Evolutionary conservation across 2,329 filamentous ascomycete species (phyloP), one percentile per base, ranked within the genome.

Genomic region (Coccinonectria pachysandricola): DNA sequence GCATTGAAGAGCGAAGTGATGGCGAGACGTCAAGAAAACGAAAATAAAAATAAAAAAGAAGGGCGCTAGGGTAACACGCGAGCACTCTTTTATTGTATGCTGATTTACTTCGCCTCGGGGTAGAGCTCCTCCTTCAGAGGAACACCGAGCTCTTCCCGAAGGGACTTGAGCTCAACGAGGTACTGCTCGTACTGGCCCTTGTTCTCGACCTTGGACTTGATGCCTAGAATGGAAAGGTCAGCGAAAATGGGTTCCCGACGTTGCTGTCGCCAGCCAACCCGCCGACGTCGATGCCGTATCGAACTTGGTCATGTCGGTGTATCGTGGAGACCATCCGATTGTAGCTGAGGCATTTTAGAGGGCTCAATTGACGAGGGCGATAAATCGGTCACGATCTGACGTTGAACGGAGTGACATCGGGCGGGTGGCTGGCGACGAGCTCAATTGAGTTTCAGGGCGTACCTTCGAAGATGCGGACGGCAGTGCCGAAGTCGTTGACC

Each of bases 181-280:
- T 93, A 95, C 68, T 94, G 80, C 54, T 95, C 74, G 68, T 98
- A 98, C 69, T 98, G 91, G 53, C 75, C 75, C 64, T 85, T 80
- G 76, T 93, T 98, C 75, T 98, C 91, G 48, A 96, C 91, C 77
- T 98, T 98, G 64, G 86, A 84, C 70, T 94, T 95, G 74, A 98
- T 81, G 54, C 88, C 87, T 94, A 25, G 11, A 39, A 30, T n/a
- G 9, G 39, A 34, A 23, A 14, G 13, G 28, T 21, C 37, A 43
- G 35, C 48, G 45, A 30, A 24, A 30, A n/a, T n/a, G n/a, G n/a
- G n/a, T n/a, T n/a, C n/a, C n/a, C n/a, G n/a, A n/a, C n/a, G n/a
- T n/a, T n/a, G n/a, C n/a, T n/a, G n/a, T n/a, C n/a, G n/a, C n/a
- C n/a, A n/a, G n/a, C n/a, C n/a, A n/a, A n/a, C n/a, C n/a, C n/a